Evolutionary conservation across 1,284 basidiomycete genomes (phyloP), one percentile per base, ranked within the genome.

Genomic region (Sphaerobolus stellatus): DNA sequence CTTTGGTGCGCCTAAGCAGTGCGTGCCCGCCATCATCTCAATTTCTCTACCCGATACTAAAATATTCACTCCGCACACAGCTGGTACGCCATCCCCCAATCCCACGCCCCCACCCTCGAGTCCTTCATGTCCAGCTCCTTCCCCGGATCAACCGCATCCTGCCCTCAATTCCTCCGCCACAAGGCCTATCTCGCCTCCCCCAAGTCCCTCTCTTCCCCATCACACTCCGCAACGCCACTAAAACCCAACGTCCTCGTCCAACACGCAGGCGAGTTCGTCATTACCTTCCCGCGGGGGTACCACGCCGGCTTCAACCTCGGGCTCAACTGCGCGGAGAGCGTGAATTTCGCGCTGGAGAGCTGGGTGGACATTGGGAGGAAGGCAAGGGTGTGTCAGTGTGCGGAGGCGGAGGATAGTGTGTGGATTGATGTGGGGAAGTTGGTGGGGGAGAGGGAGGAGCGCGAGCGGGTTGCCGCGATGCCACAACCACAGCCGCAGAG

Each of bases 281-380:
- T 99, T 61, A 99, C 96, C 0, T 99, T 87, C 68, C 96, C 96
- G 1, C 78, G 86, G 36, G 95, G 95, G 8, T 98, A 98, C 69
- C 95, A 98, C 68, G 92, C 94, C 0, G 96, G 96, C 16, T 98
- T 97, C 79, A 99, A 99, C 67, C 76, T 98, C 34, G 97, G 96
- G 14, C 87, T 97, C 68, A 99, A 99, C 67, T 98, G 96, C 65
- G 96, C 96, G 2, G 97, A 99, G 72, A 94, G 91, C 60, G 93
- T 98, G 64, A 99, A 99, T 70, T 99, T 99, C 71, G 97, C 96
- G 0, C 78, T 98, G 25, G 92, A 98, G 20, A 91, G 88, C 56
- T 99, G 96, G 96, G 72, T 98, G 7, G 92, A 96, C 49, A 74
- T 96, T 24, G 96, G 95, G 4, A 77, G 86, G 57, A 83, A 80